phyloP scores from a whole-genome alignment of 2,329 filamentous ascomycete species.

The Samsoniella hepiali region DNA sequence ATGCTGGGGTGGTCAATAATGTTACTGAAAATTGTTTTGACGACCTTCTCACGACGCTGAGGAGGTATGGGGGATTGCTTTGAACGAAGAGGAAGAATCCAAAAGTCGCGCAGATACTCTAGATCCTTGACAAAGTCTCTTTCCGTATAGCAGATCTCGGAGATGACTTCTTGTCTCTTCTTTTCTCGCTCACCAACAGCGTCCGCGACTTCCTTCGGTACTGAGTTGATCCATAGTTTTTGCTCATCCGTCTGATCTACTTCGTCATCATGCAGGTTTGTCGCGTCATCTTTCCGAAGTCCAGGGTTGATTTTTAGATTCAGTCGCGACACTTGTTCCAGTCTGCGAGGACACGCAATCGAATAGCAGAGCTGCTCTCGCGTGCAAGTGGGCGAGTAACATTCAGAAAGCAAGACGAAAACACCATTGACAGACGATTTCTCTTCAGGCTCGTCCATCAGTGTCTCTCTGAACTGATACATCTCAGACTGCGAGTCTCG shows the following conservation, averaged over 20 bases:
- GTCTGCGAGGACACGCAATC: constrained; percentile 86
- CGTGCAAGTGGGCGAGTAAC: constrained; percentile 96
- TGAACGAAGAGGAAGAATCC: constrained; percentile 87
- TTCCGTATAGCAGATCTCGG: constrained; percentile 97
- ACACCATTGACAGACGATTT: constrained; percentile 81
- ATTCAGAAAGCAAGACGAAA: constrained; percentile 93
- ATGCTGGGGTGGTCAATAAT: constrained; percentile 80
- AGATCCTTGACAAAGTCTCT: constrained; percentile 98
- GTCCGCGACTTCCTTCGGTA: constrained; percentile 90
- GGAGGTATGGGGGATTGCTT: constrained; percentile 85
- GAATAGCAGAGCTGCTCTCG: constrained; percentile 95
- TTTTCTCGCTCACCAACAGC: constrained; percentile 87
- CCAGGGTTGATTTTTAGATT: constrained; percentile 92
- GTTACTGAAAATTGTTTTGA: constrained; percentile 93
- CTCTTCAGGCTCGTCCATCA: constrained; percentile 78
- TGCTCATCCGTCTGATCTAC: constrained; percentile 85
- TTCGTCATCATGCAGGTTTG: constrained; percentile 71
- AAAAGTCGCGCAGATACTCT: constrained; percentile 96
- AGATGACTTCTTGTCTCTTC: constrained; percentile 97
- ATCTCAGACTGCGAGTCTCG: constrained; percentile 93
- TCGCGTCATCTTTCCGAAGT: constrained; percentile 62
- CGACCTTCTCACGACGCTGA: constrained; percentile 81
- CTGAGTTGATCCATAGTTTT: constrained; percentile 98
- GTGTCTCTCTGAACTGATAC: constrained; percentile 92
- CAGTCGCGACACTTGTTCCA: constrained; percentile 91